A percentile compares a stretch with the other conserved stretches of the same genome.
phyloP scores from a whole-genome alignment of 2,329 filamentous ascomycete species.

The Aureobasidium sp. region DNA sequence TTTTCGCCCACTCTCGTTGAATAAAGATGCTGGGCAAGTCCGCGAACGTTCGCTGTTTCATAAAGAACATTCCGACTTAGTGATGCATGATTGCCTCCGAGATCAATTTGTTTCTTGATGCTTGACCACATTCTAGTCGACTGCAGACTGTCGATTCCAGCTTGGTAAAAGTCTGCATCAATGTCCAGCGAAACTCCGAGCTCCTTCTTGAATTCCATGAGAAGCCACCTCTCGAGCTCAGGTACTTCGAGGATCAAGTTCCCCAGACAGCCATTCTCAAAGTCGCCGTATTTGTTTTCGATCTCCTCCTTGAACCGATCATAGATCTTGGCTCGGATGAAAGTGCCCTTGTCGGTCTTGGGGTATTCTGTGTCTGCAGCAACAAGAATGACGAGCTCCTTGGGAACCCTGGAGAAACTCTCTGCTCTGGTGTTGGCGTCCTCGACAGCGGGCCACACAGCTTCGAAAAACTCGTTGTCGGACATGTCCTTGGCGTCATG shows the following conservation, averaged over 20 bases:
- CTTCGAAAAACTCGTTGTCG: slow-evolving; percentile 39
- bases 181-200: slow-evolving; percentile 19
- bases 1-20: slow-evolving; percentile 33
- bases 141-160: slow-evolving; percentile 52
- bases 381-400: slow-evolving; percentile 46
- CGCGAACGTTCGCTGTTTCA: slow-evolving; percentile 44
- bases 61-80: slow-evolving; percentile 52
- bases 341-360: slow-evolving; percentile 49
- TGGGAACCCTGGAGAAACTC: slow-evolving; percentile 46
- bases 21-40: slow-evolving; percentile 39
- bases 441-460: slow-evolving; percentile 44
- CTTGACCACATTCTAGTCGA: slow-evolving; percentile 47
- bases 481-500: slow-evolving; percentile 36
- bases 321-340: slow-evolving; percentile 47
- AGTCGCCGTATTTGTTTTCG: slow-evolving; percentile 35
- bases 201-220: slow-evolving; percentile 27
- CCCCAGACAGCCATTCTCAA: slow-evolving; percentile 15
- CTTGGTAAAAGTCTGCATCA: slow-evolving; percentile 48
- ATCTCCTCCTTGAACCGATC: slow-evolving; percentile 42
- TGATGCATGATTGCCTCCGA: slow-evolving; percentile 32
- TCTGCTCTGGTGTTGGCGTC: slow-evolving; percentile 43
- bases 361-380: slow-evolving; percentile 39
- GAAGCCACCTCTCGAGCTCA: slow-evolving; percentile 27
- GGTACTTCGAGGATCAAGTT: slow-evolving; percentile 22
- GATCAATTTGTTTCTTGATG: slow-evolving; percentile 44